Evolutionary conservation across 352 stramenopile species (phyloP), one percentile per base, ranked within the genome.

Genomic region (Globisporangium viniferum): DNA sequence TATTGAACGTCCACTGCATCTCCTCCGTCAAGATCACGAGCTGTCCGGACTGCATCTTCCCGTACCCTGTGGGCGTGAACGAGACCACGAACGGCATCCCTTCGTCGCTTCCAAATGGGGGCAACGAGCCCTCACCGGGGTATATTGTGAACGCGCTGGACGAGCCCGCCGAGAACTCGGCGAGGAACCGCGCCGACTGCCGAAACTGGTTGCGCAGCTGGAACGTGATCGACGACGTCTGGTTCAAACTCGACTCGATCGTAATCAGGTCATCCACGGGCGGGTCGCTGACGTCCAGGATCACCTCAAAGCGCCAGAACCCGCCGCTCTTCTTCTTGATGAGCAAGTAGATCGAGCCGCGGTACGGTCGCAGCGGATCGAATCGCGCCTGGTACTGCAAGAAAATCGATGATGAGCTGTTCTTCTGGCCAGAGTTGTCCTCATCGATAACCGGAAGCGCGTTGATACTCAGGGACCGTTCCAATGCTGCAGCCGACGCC

Each of bases 1-100:
- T 85, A 31, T 96, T 91, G 75, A 97, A 98, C 46, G 86, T 96
- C 92, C 92, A 98, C 74, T 97, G 91, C 88, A 96, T 96, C 55
- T 97, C 91, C 51, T 96, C 89, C 0, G 92, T 98, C 29, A 77
- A 53, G 44, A 98, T 95, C 20, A 97, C 66, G 20, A 98, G 79
- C 51, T 94, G 88, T 0, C 88, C 93, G 0, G 84, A 94, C 70
- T 95, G 84, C 78, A 94, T 92, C 64, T 97, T 97, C 57, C 93
- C 93, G 65, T 98, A 98, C 8, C 93, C 93, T 5, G 81, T 96
- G 0, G 93, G 93, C 12, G 90, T 92, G 70, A 98, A 98, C 12
- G 89, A 95, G 0, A 98, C 86, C 1, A 94, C 79, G 67, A 98
- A 97, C 5, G 74, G 67, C 22, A 81, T 75, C 0, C 88, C 89